phyloP scores from a whole-genome alignment of 1,284 basidiomycete species.

The Phenoliferia sp. region DNA sequence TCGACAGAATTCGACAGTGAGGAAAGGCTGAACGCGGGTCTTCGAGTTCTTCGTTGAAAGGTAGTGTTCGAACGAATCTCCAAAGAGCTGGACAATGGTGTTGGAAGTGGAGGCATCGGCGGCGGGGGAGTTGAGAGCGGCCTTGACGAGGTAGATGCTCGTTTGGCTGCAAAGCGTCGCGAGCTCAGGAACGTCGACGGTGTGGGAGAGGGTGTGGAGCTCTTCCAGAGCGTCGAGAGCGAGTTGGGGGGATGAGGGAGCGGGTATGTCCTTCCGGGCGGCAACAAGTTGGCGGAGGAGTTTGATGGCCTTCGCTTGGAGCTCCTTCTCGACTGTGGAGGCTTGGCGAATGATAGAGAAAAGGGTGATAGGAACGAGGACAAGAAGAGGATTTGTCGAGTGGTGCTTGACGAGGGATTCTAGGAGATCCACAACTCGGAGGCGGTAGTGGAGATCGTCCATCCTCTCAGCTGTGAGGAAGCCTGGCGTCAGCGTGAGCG shows the following conservation, averaged over 20 bases:
- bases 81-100: slow-evolving; percentile 13
- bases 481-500: not conserved
- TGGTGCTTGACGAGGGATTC: slow-evolving; percentile 26
- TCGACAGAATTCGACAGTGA: slow-evolving; percentile 23
- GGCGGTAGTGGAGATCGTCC: slow-evolving; percentile 31
- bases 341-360: slow-evolving; percentile 26
- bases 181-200: slow-evolving; percentile 20
- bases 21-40: slow-evolving; percentile 28
- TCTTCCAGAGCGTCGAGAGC: slow-evolving; percentile 29
- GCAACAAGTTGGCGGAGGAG: slow-evolving; percentile 27
- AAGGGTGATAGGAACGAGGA: slow-evolving; percentile 24
- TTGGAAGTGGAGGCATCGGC: slow-evolving; percentile 10
- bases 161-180: slow-evolving; percentile 25
- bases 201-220: slow-evolving; percentile 20
- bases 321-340: slow-evolving; percentile 25
- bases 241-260: slow-evolving; percentile 8
- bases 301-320: slow-evolving; percentile 27
- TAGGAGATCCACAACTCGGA: slow-evolving; percentile 31
- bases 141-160: slow-evolving; percentile 26
- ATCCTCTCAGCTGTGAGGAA: slow-evolving; percentile 17
- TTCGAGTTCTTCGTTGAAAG: slow-evolving; percentile 31
- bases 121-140: slow-evolving; percentile 17
- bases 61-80: slow-evolving; percentile 23
- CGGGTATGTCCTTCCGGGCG: slow-evolving; percentile 17
- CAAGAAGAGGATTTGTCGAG: slow-evolving; percentile 26